Evolutionary conservation across 164 flowering plant genomes (phyloP), one percentile per base, ranked within the genome.

Genomic region (Warburgia ugandensis): DNA sequence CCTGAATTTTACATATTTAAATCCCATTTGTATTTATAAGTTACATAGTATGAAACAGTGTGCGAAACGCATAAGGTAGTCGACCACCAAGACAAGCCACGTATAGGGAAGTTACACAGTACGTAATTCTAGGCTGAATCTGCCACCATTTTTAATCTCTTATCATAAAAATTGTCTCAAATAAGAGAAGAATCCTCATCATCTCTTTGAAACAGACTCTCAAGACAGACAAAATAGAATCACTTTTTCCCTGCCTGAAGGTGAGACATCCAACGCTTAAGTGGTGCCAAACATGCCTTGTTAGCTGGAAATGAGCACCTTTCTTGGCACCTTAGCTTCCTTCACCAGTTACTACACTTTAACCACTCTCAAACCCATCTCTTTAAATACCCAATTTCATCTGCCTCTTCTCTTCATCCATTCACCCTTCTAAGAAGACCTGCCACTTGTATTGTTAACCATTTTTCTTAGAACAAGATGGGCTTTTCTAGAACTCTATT

Each of bases 231-330:
- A 8, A 26, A 22, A 45, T 22, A 45, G 14, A 16, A 26, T 21
- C n/a, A 38, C 19, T 38, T n/a, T n/a, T 5, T n/a, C 42, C 2
- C 46, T 17, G 23, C 2, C 46, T 17, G 23, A 43, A 32, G 28
- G 40, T 48, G 52, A 48, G 37, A 31, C 25, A 48, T 31, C 52
- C 28, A 1, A 20, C n/a, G n/a, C 21, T 25, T 35, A 20, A 14
- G 29, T 23, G 47, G 69, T 57, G 64, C 62, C 45, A 60, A 70
- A 61, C 68, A 59, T 71, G 69, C 55, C 36, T 37, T 54, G 45
- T 55, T 57, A 39, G 58, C 69, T 49, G 56, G 37, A 65, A 62
- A 52, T 28, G 50, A 48, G 33, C 47, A 64, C 49, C 60, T 64
- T 55, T 45, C 54, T 53, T 67, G 60, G 52, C 30, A 62, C 47